Evolutionary conservation across 2,329 filamentous ascomycete species (phyloP), one percentile per base, ranked within the genome.

Genomic region (Trichoderma koningiopsis): DNA sequence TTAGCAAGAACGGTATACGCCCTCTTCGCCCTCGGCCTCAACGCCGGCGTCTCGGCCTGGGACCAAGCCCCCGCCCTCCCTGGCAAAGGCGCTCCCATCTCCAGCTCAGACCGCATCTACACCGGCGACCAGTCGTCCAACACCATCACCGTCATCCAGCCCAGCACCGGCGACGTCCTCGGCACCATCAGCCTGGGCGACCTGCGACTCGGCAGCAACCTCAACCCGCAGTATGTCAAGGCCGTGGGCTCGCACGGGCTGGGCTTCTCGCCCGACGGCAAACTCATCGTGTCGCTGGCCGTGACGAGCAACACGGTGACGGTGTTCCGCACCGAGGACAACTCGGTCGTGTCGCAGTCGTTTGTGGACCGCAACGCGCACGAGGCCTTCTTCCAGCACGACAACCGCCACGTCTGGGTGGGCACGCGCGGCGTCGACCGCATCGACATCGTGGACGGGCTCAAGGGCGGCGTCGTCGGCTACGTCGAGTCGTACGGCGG

Each of bases 351-450:
- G 10, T 72, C 71, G 22, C 69, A 70, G 58, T 71, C 71, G 22
- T 68, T 19, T 5, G 61, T 69, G 7, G 67, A 70, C 49, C 69
- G 71, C 11, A 61, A 53, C 59, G 27, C 71, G 5, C 71, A 72
- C 67, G 71, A 72, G 69, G 71, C 71, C 29, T 70, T 72, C 19
- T 72, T 72, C n/a, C 66, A 70, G 58, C 22, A 53, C 2, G 71
- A 70, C 40, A 72, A 72, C 55, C 67, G 63, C 2, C 69, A 70
- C n/a, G 43, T 71, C 37, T 72, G 68, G 70, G 64, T 72, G 2
- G 71, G 66, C 58, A 72, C 71, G 11, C 69, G 71, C 7, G 71
- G 71, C 24, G 67, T 67, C 19, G 71, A 72, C 57, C 59, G 53
- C 11, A 70, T 72, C 37, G 47, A 71, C 22, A 57, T 72, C 22